Conservation (phyloP, 2,329 filamentous ascomycete species). For the Lachnellula suecica region DNA sequence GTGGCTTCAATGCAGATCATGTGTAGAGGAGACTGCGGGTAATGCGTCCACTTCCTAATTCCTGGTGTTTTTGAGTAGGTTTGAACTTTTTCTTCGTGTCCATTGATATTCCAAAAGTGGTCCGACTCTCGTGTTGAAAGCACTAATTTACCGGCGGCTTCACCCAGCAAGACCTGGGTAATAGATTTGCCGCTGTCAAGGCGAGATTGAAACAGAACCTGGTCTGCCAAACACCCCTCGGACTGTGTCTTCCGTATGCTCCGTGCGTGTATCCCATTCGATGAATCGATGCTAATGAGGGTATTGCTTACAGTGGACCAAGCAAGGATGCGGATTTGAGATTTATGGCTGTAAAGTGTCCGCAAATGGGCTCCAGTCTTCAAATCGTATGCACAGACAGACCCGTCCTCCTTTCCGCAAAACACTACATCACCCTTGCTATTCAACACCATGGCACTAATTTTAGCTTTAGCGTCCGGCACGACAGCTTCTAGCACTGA, state of each 20-base stretch:
- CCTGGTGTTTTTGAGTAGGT: constrained; percentile 20
- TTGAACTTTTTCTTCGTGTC: constrained; percentile 24
- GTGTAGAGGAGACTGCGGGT: constrained; percentile 24
- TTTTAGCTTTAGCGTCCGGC: constrained; percentile 27
- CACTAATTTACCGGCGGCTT: constrained; percentile 30
- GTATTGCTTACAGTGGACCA: constrained; percentile 27
- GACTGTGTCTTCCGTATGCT: constrained; percentile 6
- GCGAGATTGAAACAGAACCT: constrained; percentile 20
- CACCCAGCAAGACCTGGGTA: constrained; percentile 28
- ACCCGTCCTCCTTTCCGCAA: constrained; percentile 38
- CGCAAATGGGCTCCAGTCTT: constrained; percentile 26
- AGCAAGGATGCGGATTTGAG: constrained; percentile 27
- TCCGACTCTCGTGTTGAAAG: constrained; percentile 34
- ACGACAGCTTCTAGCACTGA: constrained; percentile 25
- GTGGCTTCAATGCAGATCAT: constrained; percentile 31
- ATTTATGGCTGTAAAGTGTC: constrained; percentile 33
- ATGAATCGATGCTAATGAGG: constrained; percentile 30
- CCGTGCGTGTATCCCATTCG: constrained; percentile 21
- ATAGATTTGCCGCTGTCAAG: constrained; percentile 28
- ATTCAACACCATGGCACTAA: constrained; percentile 32
- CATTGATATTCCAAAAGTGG: constrained; percentile 31
- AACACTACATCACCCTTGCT: constrained; percentile 28
- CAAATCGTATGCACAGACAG: constrained; percentile 32
- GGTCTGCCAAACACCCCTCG: neutral
- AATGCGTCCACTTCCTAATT: constrained; percentile 27